Conservation (phyloP, 805 yeast genomes). For the Myxozyma sirexii region DNA sequence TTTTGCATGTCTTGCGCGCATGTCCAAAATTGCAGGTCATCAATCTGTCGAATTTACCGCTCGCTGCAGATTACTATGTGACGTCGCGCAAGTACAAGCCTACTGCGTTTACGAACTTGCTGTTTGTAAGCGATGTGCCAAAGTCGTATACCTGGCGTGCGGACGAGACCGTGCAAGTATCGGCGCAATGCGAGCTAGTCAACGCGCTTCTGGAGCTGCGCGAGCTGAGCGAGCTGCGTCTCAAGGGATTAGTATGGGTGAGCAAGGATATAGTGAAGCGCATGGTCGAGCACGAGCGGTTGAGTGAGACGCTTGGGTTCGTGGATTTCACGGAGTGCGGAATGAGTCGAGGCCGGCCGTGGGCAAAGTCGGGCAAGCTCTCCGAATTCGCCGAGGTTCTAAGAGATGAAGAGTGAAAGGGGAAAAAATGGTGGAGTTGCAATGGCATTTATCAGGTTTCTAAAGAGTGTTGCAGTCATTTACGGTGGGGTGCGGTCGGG, state of each 20-base stretch:
- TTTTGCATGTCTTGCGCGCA: constrained; percentile 66
- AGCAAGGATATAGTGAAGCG: constrained; percentile 44
- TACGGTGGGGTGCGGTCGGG: too few relatives aligned
- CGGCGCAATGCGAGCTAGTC: constrained; percentile 38
- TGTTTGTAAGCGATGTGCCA: constrained; percentile 46
- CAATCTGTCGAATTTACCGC: constrained; percentile 62
- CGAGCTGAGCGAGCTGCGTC: constrained; percentile 46
- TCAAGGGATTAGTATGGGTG: constrained; percentile 54
- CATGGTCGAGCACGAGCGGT: constrained; percentile 38
- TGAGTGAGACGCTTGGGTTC: constrained; percentile 41
- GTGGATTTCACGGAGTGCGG: constrained; percentile 28
- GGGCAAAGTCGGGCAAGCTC: constrained; percentile 29
- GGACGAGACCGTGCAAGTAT: constrained; percentile 36
- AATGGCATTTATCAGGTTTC: too few relatives aligned
- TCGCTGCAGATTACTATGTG: constrained; percentile 66
- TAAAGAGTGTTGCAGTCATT: too few relatives aligned
- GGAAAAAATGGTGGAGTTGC: neutral
- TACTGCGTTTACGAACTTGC: constrained; percentile 27
- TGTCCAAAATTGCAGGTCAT: constrained; percentile 64
- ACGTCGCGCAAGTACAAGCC: constrained; percentile 29
- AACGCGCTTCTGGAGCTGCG: constrained; percentile 40
- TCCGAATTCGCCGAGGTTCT: constrained; percentile 6
- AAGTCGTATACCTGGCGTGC: constrained; percentile 39
- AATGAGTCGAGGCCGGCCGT: constrained; percentile 29
- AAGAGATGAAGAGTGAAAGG: neutral